Evolutionary conservation across 2,329 filamentous ascomycete genomes (phyloP), one percentile per base, ranked within the genome.

Genomic region (Alternaria viburni): DNA sequence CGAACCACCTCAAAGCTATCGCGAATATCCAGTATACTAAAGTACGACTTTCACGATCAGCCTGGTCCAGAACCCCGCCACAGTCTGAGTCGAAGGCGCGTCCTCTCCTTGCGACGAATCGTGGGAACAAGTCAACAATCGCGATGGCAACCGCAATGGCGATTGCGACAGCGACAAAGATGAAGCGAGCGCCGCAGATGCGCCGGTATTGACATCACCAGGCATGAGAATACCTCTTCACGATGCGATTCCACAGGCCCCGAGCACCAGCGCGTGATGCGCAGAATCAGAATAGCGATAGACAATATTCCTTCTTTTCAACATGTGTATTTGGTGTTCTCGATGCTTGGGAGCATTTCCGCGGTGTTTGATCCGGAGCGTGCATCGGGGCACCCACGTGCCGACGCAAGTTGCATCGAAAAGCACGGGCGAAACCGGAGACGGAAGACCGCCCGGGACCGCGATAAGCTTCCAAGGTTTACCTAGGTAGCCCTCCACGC

Each of bases 181-280:
- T 64, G 47, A 32, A 43, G 51, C 60, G 51, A 59, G 66, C 54
- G 60, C 54, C 65, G 62, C 56, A 57, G 60, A 61, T 44, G 54
- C 23, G 41, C 47, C 60, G 62, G 59, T 43, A 17, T 54, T 62
- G 58, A 61, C 66, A 62, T 59, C 66, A 46, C 66, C 58, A 56
- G 57, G 45, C 19, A 44, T 52, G 47, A 36, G 57, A 11, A 49
- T 28, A 21, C 28, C 49, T 47, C 46, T 46, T 41, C 60, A 54
- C 13, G 68, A 61, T 36, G 58, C 61, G 9, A 67, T 69, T 47
- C 64, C 69, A 44, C 65, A 68, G 46, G 64, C 67, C 46, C 65
- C 70, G 26, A 61, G 60, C 15, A 65, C 66, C 43, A 65, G 63
- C 43, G 62, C 65, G 32, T 72, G 45, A 58, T 26, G 17, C 12